Base-by-base conservation (phyloP, 164 flowering plant genomes). In the Amborella trichopoda region DNA sequence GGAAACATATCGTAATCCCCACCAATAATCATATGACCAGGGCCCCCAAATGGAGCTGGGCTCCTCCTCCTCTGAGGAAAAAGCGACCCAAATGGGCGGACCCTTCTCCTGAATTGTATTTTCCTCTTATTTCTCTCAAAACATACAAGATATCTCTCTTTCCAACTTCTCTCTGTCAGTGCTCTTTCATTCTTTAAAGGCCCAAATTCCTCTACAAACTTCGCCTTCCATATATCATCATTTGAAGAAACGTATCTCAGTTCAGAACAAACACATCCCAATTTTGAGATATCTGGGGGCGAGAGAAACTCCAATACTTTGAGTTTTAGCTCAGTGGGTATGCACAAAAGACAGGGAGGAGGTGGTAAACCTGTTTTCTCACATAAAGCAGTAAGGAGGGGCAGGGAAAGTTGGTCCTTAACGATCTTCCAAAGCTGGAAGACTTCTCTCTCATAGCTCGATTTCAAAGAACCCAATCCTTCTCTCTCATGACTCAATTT, bases 361-460 rank as follows among this genome's bases (percentile, higher is more conserved):
- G 62, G 68, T 5, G 12, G 38, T 33, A 84, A 60, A 5, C 87
- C 87, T 40, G 67, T 52, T 40, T 56, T 67, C 12, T 75, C 79
- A 58, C 86, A 81, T 17, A 91, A 68, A 66, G 77, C 81, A 3
- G 77, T 75, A 24, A 78, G 62, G 26, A 91, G 65, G 0, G 99
- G 96, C 61, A 80, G 60, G 8, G 80, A 79, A 44, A 91, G 71
- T 40, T 65, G 67, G 60, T 82, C 99, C 59, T 86, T 91, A 26
- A 82, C 79, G 19, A 50, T 65, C 66, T 72, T 84, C 95, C 95
- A 82, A 43, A 91, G 78, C 19, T 69, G 76, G 63, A 76, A 87
- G n/a, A n/a, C n/a, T 36, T 54, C 68, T 16, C 38, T 64, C 21
- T 71, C 80, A 11, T 63, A 51, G 28, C 25, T 24, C 4, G 56